phyloP scores from a whole-genome alignment of 805 yeast genomes.

The Priceomyces medius region DNA sequence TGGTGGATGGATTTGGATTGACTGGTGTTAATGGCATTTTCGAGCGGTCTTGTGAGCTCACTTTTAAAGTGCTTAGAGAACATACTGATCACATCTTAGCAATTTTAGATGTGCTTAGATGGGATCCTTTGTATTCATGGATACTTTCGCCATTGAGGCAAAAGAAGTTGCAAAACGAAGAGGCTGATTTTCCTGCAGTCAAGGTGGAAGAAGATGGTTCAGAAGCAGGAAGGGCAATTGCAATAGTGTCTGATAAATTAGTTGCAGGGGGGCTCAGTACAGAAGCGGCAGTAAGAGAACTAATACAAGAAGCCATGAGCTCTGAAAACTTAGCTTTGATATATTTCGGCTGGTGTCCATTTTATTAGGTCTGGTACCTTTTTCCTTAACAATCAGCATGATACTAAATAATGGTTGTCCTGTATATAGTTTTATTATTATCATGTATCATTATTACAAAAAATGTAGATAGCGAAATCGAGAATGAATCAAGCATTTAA shows the following conservation, averaged over 20 bases:
- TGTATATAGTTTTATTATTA: neutral
- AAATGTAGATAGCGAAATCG: neutral
- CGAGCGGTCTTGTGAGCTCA: constrained; percentile 68
- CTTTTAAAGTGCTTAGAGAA: constrained; percentile 61
- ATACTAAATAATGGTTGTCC: neutral
- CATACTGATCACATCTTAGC: constrained; percentile 72
- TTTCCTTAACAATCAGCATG: neutral
- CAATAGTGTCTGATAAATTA: constrained; percentile 69
- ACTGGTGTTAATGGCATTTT: constrained; percentile 83
- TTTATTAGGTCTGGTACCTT: constrained; percentile 39
- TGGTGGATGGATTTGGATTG: constrained; percentile 87
- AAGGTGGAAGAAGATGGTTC: constrained; percentile 45
- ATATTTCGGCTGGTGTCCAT: constrained; percentile 85
- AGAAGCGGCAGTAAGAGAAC: constrained; percentile 81
- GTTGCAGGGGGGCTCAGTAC: constrained; percentile 64
- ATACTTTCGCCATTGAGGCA: constrained; percentile 72
- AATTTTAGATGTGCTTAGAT: constrained; percentile 78
- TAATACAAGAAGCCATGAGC: constrained; percentile 74
- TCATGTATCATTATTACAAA: neutral
- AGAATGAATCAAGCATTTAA: neutral
- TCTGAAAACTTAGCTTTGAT: constrained; percentile 66
- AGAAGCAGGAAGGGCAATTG: constrained; percentile 80
- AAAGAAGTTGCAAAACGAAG: constrained; percentile 50
- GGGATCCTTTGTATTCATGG: constrained; percentile 96
- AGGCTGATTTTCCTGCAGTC: constrained; percentile 13